Percentiles rank a stretch among this genome's conserved stretches.
Conservation (phyloP, 768 basidiomycete species). For the Inosperma sp. region DNA sequence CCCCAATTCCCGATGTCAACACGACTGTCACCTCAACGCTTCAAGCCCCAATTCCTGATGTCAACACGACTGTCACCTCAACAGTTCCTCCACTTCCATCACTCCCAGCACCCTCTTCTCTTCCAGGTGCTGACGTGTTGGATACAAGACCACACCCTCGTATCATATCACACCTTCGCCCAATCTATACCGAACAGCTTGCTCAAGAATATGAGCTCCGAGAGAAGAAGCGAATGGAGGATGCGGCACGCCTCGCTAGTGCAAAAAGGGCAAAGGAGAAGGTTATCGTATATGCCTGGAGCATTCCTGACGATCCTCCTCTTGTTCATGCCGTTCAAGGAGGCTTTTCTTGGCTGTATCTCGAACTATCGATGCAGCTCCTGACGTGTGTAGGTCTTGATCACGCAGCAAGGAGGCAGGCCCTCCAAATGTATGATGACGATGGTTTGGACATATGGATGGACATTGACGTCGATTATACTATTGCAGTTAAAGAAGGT, state of each 20-base stretch:
- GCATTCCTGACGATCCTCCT: not conserved
- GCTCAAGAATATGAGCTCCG: not conserved
- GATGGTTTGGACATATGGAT: not conserved
- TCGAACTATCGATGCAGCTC: not conserved
- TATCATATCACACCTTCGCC: no score
- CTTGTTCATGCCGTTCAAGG: not conserved
- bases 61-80: no score
- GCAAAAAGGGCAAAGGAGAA: not conserved
- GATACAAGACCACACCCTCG: no score
- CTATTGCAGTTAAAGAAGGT: not conserved
- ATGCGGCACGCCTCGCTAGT: not conserved
- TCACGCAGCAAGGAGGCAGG: not conserved
- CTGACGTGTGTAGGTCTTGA: not conserved
- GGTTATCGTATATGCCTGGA: not conserved
- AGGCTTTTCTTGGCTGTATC: not conserved
- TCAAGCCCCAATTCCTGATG: no score
- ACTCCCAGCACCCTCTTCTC: not conserved
- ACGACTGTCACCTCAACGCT: no score
- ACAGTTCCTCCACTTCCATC: no score
- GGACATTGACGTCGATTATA: not conserved
- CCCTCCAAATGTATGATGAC: not conserved
- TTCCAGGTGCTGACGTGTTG: not conserved
- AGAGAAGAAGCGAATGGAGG: not conserved
- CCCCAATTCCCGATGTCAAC: no score
- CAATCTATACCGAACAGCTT: no score